Conservation (phyloP, 2,329 filamentous ascomycete species). For the Teratosphaeria epicoccoides region DNA sequence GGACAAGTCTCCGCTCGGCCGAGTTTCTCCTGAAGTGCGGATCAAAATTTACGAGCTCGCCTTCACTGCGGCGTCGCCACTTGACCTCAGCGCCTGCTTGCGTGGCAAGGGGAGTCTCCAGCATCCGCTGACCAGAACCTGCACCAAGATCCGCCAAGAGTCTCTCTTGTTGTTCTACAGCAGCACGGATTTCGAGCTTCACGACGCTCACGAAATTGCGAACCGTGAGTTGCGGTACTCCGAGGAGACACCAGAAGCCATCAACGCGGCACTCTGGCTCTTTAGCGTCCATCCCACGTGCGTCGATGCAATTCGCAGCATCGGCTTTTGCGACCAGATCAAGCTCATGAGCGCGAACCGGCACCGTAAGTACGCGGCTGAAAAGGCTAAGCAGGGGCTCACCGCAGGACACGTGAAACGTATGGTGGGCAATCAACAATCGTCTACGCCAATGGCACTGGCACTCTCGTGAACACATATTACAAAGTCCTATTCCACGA, state of each 20-base stretch:
- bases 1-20: not conserved
- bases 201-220: not conserved
- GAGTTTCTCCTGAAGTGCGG: not conserved
- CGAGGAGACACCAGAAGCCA: not conserved
- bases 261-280: not conserved
- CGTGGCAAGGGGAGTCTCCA: not conserved
- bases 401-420: not conserved
- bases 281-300: not conserved
- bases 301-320: not conserved
- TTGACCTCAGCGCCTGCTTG: not conserved
- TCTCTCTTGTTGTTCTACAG: not conserved
- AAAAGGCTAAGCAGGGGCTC: not conserved
- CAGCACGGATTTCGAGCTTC: not conserved
- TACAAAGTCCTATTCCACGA: not conserved
- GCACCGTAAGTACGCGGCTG: not conserved
- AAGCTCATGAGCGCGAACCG: not conserved
- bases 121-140: not conserved
- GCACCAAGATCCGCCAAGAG: not conserved
- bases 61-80: not conserved
- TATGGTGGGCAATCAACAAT: not conserved
- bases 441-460: not conserved
- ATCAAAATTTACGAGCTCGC: not conserved
- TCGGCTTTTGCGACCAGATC: not conserved
- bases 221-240: not conserved
- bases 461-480: not conserved